Conservation (phyloP, 1,139 yeast species). For the Fermentozyma sake region DNA sequence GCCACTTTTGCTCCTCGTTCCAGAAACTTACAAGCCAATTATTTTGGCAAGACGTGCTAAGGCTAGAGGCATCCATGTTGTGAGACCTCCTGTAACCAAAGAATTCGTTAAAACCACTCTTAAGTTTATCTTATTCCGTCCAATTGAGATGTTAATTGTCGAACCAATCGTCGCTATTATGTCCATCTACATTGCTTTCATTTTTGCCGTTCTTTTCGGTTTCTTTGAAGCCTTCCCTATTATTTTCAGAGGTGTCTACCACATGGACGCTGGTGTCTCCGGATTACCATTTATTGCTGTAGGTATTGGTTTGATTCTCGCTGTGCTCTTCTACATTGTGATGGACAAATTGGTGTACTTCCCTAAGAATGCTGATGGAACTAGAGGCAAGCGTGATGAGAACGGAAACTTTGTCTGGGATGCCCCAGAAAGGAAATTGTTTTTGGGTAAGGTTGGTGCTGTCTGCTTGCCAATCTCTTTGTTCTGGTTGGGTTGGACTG, state of each 20-base stretch:
- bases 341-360: constrained; percentile 47
- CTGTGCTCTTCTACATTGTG: constrained; percentile 46
- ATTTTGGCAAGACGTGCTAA: constrained; percentile 55
- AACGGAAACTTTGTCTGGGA: constrained; percentile 47
- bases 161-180: constrained; percentile 71
- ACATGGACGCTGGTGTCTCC: constrained; percentile 54
- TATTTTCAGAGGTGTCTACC: constrained; percentile 60
- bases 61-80: constrained; percentile 50
- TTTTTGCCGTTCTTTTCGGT: constrained; percentile 72
- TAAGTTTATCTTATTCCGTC: constrained; percentile 51
- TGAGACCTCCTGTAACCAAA: constrained; percentile 21
- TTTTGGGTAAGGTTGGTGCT: constrained; percentile 55
- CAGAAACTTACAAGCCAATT: constrained; percentile 68
- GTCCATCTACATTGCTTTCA: constrained; percentile 64
- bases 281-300: constrained; percentile 70
- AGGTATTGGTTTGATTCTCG: constrained; percentile 58
- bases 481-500: constrained; percentile 84
- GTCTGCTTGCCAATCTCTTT: constrained; percentile 61
- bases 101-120: constrained; percentile 22
- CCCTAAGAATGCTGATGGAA: constrained; percentile 60
- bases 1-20: constrained; percentile 53
- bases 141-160: constrained; percentile 56
- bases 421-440: constrained; percentile 35
- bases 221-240: constrained; percentile 77
- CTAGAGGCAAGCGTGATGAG: constrained; percentile 52